Evolutionary conservation across 352 stramenopile species (phyloP), one percentile per base, ranked within the genome.

Genomic region (Phytophthora idaei): DNA sequence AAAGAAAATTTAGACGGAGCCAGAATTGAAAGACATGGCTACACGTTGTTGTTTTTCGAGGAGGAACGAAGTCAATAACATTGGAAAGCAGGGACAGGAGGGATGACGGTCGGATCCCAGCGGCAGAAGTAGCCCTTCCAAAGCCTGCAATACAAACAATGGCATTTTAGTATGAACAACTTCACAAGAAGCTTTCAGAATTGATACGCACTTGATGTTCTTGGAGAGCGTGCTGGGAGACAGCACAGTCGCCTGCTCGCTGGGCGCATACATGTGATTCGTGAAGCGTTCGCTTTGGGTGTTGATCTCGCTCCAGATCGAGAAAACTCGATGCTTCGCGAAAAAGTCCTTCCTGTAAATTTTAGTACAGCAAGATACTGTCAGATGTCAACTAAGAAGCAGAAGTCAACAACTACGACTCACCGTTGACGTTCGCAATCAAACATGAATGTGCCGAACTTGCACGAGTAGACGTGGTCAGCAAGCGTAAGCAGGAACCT

Each of bases 371-470:
- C 2, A 53, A 21, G 25, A 54, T 14, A 60, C n/a, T 46, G 29
- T 73, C 8, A 64, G 34, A 56, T 59, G 45, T 50, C 28, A 14
- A 37, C 2, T 8, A 56, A 55, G 39, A 52, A 14, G 10, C 10
- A 10, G 34, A 53, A 50, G 27, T 21, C 32, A 28, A 27, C 8
- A 31, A 64, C 53, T 39, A 12, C 60, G n/a, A 68, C 78, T 49
- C 49, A 90, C 77, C 89, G 74, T 67, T 97, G 88, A 48, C 89
- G 90, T 67, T 98, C 97, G 50, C 87, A 98, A 81, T 99, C 95
- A 65, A 97, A 99, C 78, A 99, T 91, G 69, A 99, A 98, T 15
- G 93, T 99, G 36, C 97, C 96, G 68, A 98, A 99, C 41, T 98
- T 97, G 76, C 96, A 98, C 15, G 91, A 98, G 69, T 98, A 99